A percentile compares a stretch with the other conserved stretches of the same genome.
Evolutionary conservation across 1,139 yeast genomes (phyloP).

Genomic region (Blastobotrys arbuscula): DNA sequence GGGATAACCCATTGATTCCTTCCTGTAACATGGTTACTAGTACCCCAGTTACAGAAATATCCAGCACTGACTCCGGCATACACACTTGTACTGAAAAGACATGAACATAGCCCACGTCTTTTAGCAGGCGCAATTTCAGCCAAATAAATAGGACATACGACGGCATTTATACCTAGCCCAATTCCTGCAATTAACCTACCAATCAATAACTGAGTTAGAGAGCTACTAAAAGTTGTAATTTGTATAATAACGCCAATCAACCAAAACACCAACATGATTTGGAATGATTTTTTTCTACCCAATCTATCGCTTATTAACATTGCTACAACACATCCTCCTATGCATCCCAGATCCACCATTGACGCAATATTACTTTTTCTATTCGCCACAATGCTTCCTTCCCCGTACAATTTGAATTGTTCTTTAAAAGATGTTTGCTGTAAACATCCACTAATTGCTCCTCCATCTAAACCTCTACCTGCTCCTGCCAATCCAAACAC

Average conservation of each 20-base stretch:
- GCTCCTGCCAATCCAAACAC: constrained; percentile 56
- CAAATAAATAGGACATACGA: constrained; percentile 51
- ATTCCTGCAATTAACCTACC: constrained; percentile 12
- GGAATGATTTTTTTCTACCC: constrained; percentile 52
- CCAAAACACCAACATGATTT: constrained; percentile 41
- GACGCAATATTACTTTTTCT: constrained; percentile 51
- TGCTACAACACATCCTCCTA: constrained; percentile 52
- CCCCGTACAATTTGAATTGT: constrained; percentile 45
- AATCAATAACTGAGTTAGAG: constrained; percentile 6
- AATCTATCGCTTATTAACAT: constrained; percentile 46
- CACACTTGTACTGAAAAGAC: constrained; percentile 52
- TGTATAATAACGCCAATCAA: constrained; percentile 46
- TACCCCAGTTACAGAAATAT: constrained; percentile 45
- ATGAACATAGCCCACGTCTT: constrained; percentile 47
- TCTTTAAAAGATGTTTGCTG: constrained; percentile 42
- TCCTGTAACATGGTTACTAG: constrained; percentile 35
- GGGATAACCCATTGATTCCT: constrained; percentile 37
- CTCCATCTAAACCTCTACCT: constrained; percentile 61
- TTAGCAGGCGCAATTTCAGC: constrained; percentile 51
- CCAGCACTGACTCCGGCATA: constrained; percentile 50
- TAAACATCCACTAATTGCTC: constrained; percentile 44
- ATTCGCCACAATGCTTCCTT: constrained; percentile 38
- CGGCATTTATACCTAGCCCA: constrained; percentile 53
- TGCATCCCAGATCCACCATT: constrained; percentile 59
- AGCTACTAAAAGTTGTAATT: constrained; percentile 35